Base-by-base conservation (phyloP, 129 eudicot genomes). In the Pseudognaphalium luteoalbum region DNA sequence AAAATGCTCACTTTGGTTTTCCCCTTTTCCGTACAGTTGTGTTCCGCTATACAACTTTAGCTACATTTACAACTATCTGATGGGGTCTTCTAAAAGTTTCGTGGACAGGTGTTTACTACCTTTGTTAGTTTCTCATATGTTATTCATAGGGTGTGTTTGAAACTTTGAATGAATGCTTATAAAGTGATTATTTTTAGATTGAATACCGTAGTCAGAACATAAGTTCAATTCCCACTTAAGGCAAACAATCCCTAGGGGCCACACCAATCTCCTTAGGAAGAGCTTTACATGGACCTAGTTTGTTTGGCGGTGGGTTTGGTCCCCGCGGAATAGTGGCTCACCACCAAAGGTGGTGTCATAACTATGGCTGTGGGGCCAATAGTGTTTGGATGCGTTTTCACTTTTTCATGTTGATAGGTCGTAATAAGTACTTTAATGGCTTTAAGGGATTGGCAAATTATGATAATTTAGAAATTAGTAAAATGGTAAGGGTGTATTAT, bases 11-110 rank as follows among this genome's bases (percentile, higher is more conserved):
- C 16, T 20, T 58, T 51, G 30, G 30, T 73, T 34, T 75, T 74
- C 32, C 56, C 66, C 41, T 11, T 41, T 39, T 71, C 37, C 15
- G 11, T 79, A 82, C 92, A 94, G 98, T 69, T 94, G 98, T 84
- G 96, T 83, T 78, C 98, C 98, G 14, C 77, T 94, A 79, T 94
- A 94, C 87, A 94, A 88, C 77, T 94, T 94, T 74, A 91, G 89
- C 84, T 86, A 83, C 70, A 83, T 87, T 76, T 94, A 94, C 84
- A 82, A 83, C 80, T 88, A 91, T 74, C 73, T 94, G 50, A 85
- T 94, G 91, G 75, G 75, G 39, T 94, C 98, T 71, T 89, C 91
- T 44, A 94, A 80, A 81, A 94, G 98, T 79, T 94, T 94, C 32
- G 98, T 94, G 21, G 98, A 94, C 91, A 94, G 98, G 98, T 91